These are phyloP conservation scores for Trichocomaceae sp. DNA, from an alignment of 2,329 filamentous ascomycete genomes.

Conservation along the genomic window DNA sequence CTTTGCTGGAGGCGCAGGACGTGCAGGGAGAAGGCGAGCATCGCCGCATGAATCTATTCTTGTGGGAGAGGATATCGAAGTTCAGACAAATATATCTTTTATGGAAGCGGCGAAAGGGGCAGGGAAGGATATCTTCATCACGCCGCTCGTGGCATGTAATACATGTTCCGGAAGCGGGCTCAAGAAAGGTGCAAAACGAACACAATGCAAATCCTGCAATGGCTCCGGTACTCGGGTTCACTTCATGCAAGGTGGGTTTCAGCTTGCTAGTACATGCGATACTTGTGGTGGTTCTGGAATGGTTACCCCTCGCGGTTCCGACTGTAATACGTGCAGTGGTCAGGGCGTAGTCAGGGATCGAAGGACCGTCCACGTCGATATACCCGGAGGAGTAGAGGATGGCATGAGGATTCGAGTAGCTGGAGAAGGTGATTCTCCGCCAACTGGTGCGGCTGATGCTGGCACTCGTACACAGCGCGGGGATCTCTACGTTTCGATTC, in stretches of 20 bases:
- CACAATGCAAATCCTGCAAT: slow-evolving; percentile 70
- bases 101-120: slow-evolving; percentile 93
- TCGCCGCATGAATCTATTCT: slow-evolving; percentile 66
- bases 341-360: slow-evolving; percentile 77
- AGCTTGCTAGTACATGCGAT: slow-evolving; percentile 86
- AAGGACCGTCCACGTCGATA: slow-evolving; percentile 80
- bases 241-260: slow-evolving; percentile 86
- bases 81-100: slow-evolving; percentile 87
- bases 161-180: slow-evolving; percentile 79
- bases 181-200: slow-evolving; percentile 69
- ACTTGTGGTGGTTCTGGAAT: slow-evolving; percentile 73
- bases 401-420: slow-evolving; percentile 84
- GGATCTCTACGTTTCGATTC: slow-evolving; percentile 85
- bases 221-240: slow-evolving; percentile 83
- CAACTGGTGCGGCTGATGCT: slow-evolving; percentile 62
- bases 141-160: slow-evolving; percentile 71
- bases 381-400: slow-evolving; percentile 92
- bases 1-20: slow-evolving; percentile 59
- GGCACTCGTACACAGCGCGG: slow-evolving; percentile 64
- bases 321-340: slow-evolving; percentile 73
- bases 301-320: slow-evolving; percentile 67
- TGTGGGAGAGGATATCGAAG: slow-evolving; percentile 94
- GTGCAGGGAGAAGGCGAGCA: slow-evolving; percentile 48
- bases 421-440: slow-evolving; percentile 79
- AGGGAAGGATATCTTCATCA: slow-evolving; percentile 79